A percentile compares a stretch with the other conserved stretches of the same genome.
Conservation (phyloP, 495 filamentous ascomycete genomes). For the Haplographium delicatum region DNA sequence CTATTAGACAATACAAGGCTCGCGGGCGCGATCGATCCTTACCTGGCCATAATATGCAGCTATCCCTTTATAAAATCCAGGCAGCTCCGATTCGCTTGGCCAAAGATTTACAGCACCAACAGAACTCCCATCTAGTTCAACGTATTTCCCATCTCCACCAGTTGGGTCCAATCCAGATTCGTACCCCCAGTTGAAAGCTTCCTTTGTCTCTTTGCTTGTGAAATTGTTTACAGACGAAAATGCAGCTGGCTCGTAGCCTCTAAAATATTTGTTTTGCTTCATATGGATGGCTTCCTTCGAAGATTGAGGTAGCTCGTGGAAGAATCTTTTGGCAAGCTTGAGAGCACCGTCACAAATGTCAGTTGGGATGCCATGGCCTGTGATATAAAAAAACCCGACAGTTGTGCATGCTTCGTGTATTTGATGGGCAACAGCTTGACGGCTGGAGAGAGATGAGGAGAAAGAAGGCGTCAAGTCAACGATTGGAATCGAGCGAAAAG, state of each 20-base stretch:
- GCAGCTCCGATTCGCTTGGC: conserved; percentile 18
- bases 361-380: conserved; percentile 19
- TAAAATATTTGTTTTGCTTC: conserved; percentile 19
- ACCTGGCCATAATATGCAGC: conserved; percentile 21
- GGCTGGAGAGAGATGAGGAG: conserved; percentile 27
- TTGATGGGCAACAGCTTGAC: conserved; percentile 32
- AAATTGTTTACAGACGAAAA: conserved; percentile 20
- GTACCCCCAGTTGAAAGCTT: conserved; percentile 28
- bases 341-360: conserved; percentile 5
- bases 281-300: conserved; percentile 23
- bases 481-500: conserved; percentile 33
- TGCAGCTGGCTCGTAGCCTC: conserved; percentile 21
- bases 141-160: conserved; percentile 26
- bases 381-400: conserved; percentile 47
- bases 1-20: not conserved
- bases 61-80: conserved; percentile 24
- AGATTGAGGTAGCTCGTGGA: conserved; percentile 17
- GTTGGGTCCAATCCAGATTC: conserved; percentile 22
- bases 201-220: conserved; percentile 22
- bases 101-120: conserved; percentile 18
- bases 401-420: conserved; percentile 38
- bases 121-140: conserved; percentile 21
- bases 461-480: conserved; percentile 39
- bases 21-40: not conserved
- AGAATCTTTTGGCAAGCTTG: conserved; percentile 20